phyloP scores from a whole-genome alignment of 2,329 filamentous ascomycete species.

The Emmonsia crescens region DNA sequence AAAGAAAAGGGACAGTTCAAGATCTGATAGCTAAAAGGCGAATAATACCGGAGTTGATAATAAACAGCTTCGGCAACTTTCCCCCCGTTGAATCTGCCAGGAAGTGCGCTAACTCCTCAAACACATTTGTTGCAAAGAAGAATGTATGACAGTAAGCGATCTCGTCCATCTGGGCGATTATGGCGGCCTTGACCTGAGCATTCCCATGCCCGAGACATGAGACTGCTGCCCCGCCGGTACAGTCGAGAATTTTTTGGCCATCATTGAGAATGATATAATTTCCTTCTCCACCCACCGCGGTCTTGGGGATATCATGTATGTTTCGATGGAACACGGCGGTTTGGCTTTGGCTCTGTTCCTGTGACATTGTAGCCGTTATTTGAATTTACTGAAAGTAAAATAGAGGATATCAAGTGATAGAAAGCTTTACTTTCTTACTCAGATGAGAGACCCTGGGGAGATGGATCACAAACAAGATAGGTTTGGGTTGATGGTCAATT shows the following conservation, averaged over 20 bases:
- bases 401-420: not conserved
- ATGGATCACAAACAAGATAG: not conserved
- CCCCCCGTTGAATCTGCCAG: constrained; percentile 43
- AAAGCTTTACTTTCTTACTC: not conserved
- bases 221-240: constrained; percentile 62
- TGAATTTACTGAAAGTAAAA: not conserved
- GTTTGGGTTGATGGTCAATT: not conserved
- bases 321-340: constrained; percentile 43
- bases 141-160: constrained; percentile 50
- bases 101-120: constrained; percentile 42
- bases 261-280: constrained; percentile 43
- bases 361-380: not conserved
- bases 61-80: constrained; percentile 44
- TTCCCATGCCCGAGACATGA: constrained; percentile 60
- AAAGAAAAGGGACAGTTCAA: not conserved
- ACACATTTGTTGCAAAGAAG: constrained; percentile 45
- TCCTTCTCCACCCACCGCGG: constrained; percentile 40
- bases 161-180: constrained; percentile 48
- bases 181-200: constrained; percentile 48
- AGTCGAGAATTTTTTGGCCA: constrained; percentile 57
- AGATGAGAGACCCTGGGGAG: not conserved
- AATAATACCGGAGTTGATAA: constrained; percentile 46
- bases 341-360: not conserved
- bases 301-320: constrained; percentile 37
- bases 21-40: not conserved